A percentile compares a stretch with the other conserved stretches of the same genome.
These are phyloP conservation scores for Clitopilus passeckerianus DNA, from an alignment of 768 basidiomycete genomes.

Conservation along the genomic window DNA sequence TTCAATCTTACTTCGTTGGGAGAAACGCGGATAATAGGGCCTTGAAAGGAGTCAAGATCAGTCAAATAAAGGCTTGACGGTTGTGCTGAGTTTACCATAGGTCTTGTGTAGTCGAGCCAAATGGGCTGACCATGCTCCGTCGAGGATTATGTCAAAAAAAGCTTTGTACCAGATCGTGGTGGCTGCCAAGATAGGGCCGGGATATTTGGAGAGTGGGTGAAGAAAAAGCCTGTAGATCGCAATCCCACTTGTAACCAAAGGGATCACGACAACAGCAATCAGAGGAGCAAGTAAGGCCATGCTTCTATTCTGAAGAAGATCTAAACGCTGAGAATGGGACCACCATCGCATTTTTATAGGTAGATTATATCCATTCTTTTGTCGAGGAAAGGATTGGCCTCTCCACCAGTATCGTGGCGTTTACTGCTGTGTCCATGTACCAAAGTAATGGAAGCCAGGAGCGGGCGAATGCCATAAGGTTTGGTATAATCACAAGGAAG, in stretches of 20 bases:
- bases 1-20: conserved; percentile 30
- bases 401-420: background rate
- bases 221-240: conserved; percentile 14
- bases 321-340: background rate
- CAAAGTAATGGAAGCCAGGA: background rate
- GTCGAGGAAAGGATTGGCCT: background rate
- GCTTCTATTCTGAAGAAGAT: background rate
- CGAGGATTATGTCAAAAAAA: conserved; percentile 28
- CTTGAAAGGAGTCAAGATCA: conserved; percentile 10
- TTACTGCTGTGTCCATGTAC: background rate
- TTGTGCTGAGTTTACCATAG: conserved; percentile 24
- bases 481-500: background rate
- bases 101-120: conserved; percentile 27
- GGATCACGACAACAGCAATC: background rate
- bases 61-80: background rate
- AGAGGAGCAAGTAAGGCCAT: background rate
- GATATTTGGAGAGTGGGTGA: conserved; percentile 24
- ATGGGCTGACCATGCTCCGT: conserved; percentile 31
- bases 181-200: conserved; percentile 28
- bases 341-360: background rate
- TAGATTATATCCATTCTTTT: background rate
- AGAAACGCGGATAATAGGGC: conserved; percentile 30
- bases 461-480: background rate
- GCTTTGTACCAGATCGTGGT: conserved; percentile 26
- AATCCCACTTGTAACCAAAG: background rate